Base-by-base conservation (phyloP, 2,329 filamentous ascomycete species). In the Cladosporium sphaerospermum region DNA sequence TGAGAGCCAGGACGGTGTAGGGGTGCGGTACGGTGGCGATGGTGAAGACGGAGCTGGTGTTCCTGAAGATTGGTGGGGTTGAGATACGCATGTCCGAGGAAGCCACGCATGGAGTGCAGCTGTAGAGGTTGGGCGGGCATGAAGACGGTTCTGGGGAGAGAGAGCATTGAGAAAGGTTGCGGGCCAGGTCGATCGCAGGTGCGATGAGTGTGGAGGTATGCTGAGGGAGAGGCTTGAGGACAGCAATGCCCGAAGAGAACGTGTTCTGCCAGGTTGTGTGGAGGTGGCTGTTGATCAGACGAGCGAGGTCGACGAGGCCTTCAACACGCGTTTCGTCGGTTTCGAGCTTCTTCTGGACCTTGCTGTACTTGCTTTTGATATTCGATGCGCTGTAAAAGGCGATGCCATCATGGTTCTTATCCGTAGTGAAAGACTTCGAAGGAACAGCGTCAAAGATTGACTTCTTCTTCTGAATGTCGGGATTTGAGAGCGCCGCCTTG, bases 21-120 rank as follows among this genome's bases (percentile, higher is more conserved):
- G 93, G 93, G 67, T 99, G 93, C 0, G 92, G 92, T 10, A 97
- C 85, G 0, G 84, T 88, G 55, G 86, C 90, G 58, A 99, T 88
- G 2, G 86, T 89, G 73, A 90, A 97, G 13, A 86, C 67, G 1
- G 76, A 77, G 11, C 84, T 84, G 4, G 78, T 79, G 69, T 96
- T 96, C 52, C 79, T 79, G 69, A 89, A 93, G 14, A 78, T 73
- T 3, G 79, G 71, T 2, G 83, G 81, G 0, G 84, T 85, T n/a
- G 77, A 75, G 59, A 95, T 79, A 48, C 79, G 80, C 71, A 89
- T 78, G 0, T 81, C 78, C 32, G 80, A 78, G 8, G 80, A 78
- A 19, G 82, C 75, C 14, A 82, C 78, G 69, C 92, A 97, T 3
- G 85, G 84, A 31, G 77, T 81, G 72, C 92, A 97, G 54, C 81